Evolutionary conservation across 2,329 filamentous ascomycete genomes (phyloP), one percentile per base, ranked within the genome.

Genomic region (Cladosporium oxysporum): DNA sequence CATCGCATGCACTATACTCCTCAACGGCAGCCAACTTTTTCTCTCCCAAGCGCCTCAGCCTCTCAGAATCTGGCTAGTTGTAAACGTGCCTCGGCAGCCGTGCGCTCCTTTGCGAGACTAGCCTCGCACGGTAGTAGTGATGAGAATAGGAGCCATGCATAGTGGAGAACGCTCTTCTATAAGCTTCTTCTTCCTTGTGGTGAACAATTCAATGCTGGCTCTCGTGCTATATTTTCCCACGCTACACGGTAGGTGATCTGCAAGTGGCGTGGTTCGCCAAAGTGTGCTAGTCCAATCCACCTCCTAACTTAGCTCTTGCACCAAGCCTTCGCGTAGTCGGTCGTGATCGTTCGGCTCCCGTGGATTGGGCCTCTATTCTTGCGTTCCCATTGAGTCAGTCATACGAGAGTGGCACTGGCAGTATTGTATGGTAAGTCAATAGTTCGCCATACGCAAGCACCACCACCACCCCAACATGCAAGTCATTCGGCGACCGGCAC

Each of bases 261-360:
- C 41, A 47, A 47, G 41, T 47, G 41, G 41, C 41, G 41, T 47
- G 41, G n/a, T 47, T 47, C 10, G 41, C 41, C 41, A 47, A 47
- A 47, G 41, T n/a, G 33, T 31, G 29, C 29, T 31, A 31, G 29
- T 31, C 29, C 29, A 31, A 8, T 31, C 2, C 29, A 8, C 29
- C 29, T 31, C 29, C 29, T 31, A 31, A 31, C 29, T 31, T 31
- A 31, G 29, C 29, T 31, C 33, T 35, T 8, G 41, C 41, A 53
- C 23, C 52, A 55, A 55, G 52, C 52, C 52, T 55, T 52, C 29
- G 28, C 52, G 52, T 33, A 55, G 28, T 33, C 28, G 28, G 14
- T 11, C 14, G 50, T 66, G 75, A 28, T 76, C 67, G 31, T 16
- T 52, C 49, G 26, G 49, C 23, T 29, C 49, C 47, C 12, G 14